Evolutionary conservation across 306 rosid species (phyloP).

Genomic region (Potentilla sterilis): DNA sequence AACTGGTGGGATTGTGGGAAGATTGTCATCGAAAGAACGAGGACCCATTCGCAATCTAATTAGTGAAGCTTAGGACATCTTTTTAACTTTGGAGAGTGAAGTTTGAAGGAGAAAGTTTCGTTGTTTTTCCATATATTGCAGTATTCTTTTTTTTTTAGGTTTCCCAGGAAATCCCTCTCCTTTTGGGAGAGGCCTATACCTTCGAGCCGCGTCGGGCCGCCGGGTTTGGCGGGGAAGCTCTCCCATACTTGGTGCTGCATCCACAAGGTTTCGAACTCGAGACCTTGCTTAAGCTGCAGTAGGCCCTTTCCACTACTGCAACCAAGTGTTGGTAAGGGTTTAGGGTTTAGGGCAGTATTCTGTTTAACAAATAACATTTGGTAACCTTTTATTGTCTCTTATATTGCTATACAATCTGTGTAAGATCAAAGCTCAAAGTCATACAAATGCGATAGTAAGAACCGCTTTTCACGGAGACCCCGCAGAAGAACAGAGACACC

Average conservation of each 20-base stretch:
- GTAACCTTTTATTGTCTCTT: not conserved
- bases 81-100: not conserved
- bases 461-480: not conserved
- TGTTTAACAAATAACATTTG: not conserved
- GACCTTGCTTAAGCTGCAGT: no score
- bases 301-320: no score
- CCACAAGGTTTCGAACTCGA: no score
- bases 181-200: no score
- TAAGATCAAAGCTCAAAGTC: not conserved
- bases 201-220: no score
- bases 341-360: no score
- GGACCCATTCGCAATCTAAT: not conserved
- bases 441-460: not conserved
- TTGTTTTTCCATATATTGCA: not conserved
- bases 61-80: not conserved
- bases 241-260: no score
- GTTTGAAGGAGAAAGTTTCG: not conserved
- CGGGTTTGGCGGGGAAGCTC: no score
- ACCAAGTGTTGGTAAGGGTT: no score
- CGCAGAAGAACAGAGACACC: no score
- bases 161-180: no score
- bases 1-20: not conserved
- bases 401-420: not conserved
- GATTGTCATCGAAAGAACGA: not conserved
- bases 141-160: no score